phyloP scores from a whole-genome alignment of 305 asterid species.

The Ruellia speciosa region DNA sequence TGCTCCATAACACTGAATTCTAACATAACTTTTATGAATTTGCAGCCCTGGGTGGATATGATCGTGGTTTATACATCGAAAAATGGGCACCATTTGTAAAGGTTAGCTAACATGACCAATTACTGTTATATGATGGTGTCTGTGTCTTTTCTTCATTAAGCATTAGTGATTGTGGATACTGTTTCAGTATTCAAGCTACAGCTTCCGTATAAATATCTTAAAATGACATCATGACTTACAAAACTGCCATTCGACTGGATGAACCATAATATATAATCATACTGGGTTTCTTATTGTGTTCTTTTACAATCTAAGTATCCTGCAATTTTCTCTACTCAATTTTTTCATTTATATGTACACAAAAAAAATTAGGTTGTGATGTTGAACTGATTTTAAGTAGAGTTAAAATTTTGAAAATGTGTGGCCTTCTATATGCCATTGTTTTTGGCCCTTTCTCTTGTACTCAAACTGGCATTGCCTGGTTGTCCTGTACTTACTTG shows the following conservation, averaged over 20 bases:
- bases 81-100: conserved; percentile 91
- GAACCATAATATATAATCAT: not conserved
- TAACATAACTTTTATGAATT: conserved; percentile 7
- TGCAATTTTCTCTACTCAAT: conserved; percentile 4
- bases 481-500: not conserved
- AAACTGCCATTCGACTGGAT: not conserved
- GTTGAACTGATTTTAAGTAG: not conserved
- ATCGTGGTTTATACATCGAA: conserved; percentile 75
- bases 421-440: not conserved
- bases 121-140: conserved; percentile 1
- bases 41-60: conserved; percentile 91
- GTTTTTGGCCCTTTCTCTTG: not conserved
- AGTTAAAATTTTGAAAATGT: not conserved
- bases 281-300: no score
- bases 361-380: not conserved
- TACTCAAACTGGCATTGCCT: not conserved
- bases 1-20: conserved; percentile 1
- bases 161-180: not conserved
- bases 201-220: not conserved
- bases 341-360: not conserved
- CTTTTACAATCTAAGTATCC: conserved; percentile 1
- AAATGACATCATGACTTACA: not conserved
- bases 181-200: not conserved
- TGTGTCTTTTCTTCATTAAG: not conserved
- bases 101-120: conserved; percentile 42